phyloP scores from a whole-genome alignment of 257 asterid genomes.

The Solanum rostratum region DNA sequence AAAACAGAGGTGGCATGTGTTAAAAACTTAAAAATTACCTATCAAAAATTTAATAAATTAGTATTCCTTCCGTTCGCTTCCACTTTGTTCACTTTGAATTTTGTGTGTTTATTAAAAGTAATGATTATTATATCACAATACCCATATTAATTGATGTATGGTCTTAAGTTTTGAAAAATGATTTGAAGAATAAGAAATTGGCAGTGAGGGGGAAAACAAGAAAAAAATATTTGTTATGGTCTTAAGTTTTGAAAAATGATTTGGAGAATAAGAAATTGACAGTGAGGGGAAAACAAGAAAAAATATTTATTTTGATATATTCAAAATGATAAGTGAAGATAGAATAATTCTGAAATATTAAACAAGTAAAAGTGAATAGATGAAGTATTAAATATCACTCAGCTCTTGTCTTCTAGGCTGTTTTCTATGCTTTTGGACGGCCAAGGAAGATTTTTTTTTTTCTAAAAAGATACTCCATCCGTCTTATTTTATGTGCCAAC shows the following conservation, averaged over 20 bases:
- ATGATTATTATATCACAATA: background rate
- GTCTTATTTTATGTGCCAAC: too few species aligned
- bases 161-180: background rate
- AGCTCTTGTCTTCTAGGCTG: background rate
- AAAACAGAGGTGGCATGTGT: background rate
- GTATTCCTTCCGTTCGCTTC: background rate
- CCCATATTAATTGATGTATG: background rate
- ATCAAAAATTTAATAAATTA: background rate
- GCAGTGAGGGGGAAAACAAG: background rate
- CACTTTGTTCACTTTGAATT: too few species aligned
- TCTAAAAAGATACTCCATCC: too few species aligned
- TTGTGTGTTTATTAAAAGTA: too few species aligned
- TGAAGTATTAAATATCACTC: background rate
- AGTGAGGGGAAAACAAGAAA: background rate
- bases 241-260: too few species aligned
- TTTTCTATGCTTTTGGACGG: too few species aligned
- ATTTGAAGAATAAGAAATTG: too few species aligned
- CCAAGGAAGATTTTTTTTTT: too few species aligned
- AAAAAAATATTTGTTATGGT: too few species aligned
- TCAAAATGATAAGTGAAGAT: too few species aligned
- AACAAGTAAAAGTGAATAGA: background rate
- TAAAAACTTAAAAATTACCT: background rate
- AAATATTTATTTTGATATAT: too few species aligned
- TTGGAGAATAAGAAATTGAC: background rate
- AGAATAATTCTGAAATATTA: too few species aligned